phyloP scores from a whole-genome alignment of 164 flowering plant species.

The Magnolia kwangsiensis region DNA sequence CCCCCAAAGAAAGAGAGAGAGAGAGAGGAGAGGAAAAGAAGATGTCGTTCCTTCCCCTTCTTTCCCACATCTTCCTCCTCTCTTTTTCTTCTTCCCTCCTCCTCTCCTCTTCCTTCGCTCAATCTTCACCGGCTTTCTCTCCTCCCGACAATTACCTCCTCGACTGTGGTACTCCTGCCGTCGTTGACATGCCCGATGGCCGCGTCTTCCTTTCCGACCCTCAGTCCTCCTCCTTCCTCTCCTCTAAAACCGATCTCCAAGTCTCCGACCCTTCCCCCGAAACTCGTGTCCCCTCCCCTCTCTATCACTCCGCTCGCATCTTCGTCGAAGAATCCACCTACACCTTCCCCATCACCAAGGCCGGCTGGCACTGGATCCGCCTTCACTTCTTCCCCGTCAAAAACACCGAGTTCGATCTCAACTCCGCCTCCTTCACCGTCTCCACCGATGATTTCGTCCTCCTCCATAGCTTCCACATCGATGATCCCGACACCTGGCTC shows the following conservation, averaged over 20 bases:
- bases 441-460: constrained; percentile 39
- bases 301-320: constrained; percentile 36
- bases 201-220: constrained; percentile 45
- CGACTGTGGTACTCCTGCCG: constrained; percentile 47
- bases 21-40: constrained; percentile 6
- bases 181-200: constrained; percentile 41
- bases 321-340: constrained; percentile 50
- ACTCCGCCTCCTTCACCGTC: constrained; percentile 42
- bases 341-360: constrained; percentile 36
- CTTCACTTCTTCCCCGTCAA: constrained; percentile 60
- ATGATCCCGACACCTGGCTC: constrained; percentile 15
- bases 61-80: constrained; percentile 22
- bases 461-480: constrained; percentile 37
- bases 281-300: constrained; percentile 19
- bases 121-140: constrained; percentile 28
- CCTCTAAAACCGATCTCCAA: constrained; percentile 29
- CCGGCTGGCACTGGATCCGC: constrained; percentile 81
- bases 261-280: constrained; percentile 25
- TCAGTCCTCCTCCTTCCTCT: constrained; percentile 27
- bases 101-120: constrained; percentile 18
- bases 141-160: constrained; percentile 53
- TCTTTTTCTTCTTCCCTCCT: not conserved
- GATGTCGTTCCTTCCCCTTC: constrained; percentile 43
- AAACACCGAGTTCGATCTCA: constrained; percentile 35
- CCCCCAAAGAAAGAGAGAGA: constrained; percentile 34